These are phyloP conservation scores for Lasiosphaeria ovina DNA, from an alignment of 495 filamentous ascomycete genomes.

Conservation along the genomic window DNA sequence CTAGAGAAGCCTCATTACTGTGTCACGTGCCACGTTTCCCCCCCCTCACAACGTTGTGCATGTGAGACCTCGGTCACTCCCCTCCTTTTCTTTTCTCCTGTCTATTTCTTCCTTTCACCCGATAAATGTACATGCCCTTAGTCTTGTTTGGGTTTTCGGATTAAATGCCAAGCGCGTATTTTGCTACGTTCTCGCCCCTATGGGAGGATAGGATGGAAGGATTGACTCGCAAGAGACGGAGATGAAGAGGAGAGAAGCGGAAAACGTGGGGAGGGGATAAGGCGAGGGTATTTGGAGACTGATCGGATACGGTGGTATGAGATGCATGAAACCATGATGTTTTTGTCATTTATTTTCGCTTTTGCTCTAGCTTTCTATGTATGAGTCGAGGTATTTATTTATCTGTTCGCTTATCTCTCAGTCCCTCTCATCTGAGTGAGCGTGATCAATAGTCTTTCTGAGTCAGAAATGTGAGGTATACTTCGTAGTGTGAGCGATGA, in stretches of 20 bases:
- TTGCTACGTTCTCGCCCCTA: background rate
- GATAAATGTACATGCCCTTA: background rate
- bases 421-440: too few species aligned
- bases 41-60: background rate
- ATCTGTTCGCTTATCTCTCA: background rate
- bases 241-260: too few species aligned
- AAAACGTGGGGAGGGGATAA: too few species aligned
- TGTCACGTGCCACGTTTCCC: background rate
- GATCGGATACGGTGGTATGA: background rate
- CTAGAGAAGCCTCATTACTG: background rate
- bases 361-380: slow-evolving; percentile 10
- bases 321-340: background rate
- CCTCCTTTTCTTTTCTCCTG: slow-evolving; percentile 6
- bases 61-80: background rate
- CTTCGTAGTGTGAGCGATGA: too few species aligned
- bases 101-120: slow-evolving; percentile 10
- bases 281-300: too few species aligned
- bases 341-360: slow-evolving; percentile 1
- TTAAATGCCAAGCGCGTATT: background rate
- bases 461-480: too few species aligned
- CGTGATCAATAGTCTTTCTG: too few species aligned
- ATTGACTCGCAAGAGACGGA: too few species aligned
- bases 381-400: slow-evolving; percentile 16
- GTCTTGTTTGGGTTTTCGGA: background rate
- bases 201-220: background rate